Evolutionary conservation across 352 stramenopile genomes (phyloP).

Genomic region (Lagenidium giganteum): DNA sequence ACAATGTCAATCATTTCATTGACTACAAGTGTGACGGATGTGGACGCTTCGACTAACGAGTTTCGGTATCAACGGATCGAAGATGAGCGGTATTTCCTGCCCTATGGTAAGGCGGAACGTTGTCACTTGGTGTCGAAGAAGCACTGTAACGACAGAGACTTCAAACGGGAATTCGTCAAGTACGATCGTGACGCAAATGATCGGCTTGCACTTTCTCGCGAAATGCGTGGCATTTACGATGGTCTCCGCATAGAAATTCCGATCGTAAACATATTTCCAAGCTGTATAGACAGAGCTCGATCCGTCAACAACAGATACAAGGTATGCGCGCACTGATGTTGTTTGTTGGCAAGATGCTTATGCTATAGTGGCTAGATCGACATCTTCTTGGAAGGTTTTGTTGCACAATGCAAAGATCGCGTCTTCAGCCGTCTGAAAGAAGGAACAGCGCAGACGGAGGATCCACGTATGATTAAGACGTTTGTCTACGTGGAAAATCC

Average conservation of each 20-base stretch:
- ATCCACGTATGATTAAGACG: constrained; percentile 5
- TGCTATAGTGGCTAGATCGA: constrained; percentile 3
- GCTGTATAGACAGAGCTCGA: too few relatives aligned
- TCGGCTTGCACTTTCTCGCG: background rate
- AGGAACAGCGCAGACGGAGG: background rate
- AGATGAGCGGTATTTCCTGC: background rate
- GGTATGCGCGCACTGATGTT: too few relatives aligned
- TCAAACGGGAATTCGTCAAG: background rate
- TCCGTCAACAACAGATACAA: too few relatives aligned
- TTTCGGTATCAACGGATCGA: constrained; percentile 1
- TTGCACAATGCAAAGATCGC: constrained; percentile 1
- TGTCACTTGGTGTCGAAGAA: background rate
- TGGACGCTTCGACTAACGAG: background rate
- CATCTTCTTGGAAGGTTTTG: constrained; percentile 2
- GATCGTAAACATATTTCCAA: too few relatives aligned
- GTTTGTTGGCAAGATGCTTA: too few relatives aligned
- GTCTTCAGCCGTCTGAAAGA: constrained; percentile 9
- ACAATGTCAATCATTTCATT: constrained; percentile 1
- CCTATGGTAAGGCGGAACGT: background rate
- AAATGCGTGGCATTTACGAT: background rate
- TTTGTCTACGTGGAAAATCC: constrained; percentile 3
- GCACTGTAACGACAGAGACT: background rate
- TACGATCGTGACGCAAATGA: background rate
- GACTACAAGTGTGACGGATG: background rate
- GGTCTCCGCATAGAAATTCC: too few relatives aligned